Evolutionary conservation across 208 protist species (phyloP), one percentile per base, ranked within the genome.

Genomic region (Balamuthia mandrillaris): DNA sequence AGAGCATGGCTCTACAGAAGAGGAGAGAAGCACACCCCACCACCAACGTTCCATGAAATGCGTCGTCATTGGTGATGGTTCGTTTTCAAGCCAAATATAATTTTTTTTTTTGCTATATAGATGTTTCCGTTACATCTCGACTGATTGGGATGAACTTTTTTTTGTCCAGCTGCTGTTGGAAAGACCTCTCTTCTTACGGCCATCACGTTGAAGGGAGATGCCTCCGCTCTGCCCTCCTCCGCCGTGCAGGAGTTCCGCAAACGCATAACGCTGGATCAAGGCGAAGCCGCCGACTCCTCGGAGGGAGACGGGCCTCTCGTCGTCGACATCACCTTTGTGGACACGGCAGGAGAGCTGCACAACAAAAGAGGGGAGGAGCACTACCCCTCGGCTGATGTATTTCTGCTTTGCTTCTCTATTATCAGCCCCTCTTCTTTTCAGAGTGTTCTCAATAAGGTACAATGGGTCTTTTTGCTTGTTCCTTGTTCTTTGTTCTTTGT

Each of bases 391-490:
- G 56, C 75, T n/a, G 75, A 82, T 29, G 75, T 82, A 7, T 82
- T 82, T n/a, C 56, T 82, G 39, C 35, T 82, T 33, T 82, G 75
- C 52, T 82, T 82, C 56, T 82, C 75, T 39, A 82, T 82, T 54
- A 82, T 82, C 24, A 66, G 52, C 10, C 75, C 75, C 47, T 66
- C 75, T 29, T 82, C 75, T 0, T 33, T 47, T 29, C 75, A 82
- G 24, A 82, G 75, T 39, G 56, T 82, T 12, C n/a, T 66, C 31
- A 54, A 82, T 21, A 10, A 54, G 31, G 75, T 82, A 41, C 35
- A 33, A 56, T 18, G 49, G n/a, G n/a, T n/a, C n/a, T n/a, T n/a
- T n/a, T n/a, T n/a, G n/a, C n/a, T n/a, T n/a, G n/a, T n/a, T n/a
- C n/a, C n/a, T n/a, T n/a, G n/a, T n/a, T n/a, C n/a, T n/a, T n/a